Base-by-base conservation (phyloP, 2,329 filamentous ascomycete genomes). In the Colletotrichum godetiae region DNA sequence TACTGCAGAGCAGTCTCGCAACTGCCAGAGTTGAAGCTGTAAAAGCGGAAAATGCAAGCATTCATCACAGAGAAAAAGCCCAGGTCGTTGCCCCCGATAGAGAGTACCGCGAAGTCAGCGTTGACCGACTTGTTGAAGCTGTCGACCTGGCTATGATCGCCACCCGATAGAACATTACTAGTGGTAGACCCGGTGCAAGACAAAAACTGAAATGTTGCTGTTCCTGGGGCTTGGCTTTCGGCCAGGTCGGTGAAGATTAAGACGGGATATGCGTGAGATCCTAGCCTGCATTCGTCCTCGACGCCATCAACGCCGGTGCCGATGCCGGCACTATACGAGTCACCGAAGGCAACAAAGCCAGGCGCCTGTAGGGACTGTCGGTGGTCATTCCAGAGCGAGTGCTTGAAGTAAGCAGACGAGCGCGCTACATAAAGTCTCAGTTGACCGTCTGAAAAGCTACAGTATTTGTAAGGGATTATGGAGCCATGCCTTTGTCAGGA, bases 61-160 rank as follows among this genome's bases (percentile, higher is more conserved):
- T 87, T 87, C 78, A 87, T 85, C 24, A 87, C 84, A 49, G 84
- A 82, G 74, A 86, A 87, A 79, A 87, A 87, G 74, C 85, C 86
- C 10, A 87, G 80, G 75, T 87, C 86, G 77, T 87, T 87, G 19
- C 86, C 85, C 59, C 85, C 86, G 37, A 87, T 80, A n/a, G 85
- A 86, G 6, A 87, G 79, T 0, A 86, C 81, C 3, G 84, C 84
- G 73, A 87, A 86, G 76, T 85, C 83, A 27, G 79, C 76, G 1
- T 81, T 81, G 1, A 78, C 73, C 10, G 82, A 81, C 5, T 77
- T 78, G 76, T 86, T 83, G 76, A 87, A 80, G 15, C 73, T 72
- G 72, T 86, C 85, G 67, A 87, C 79, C 78, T 87, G 86, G 74
- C 84, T 84, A 31, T 75, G 73, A 19, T 79, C 77, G 37, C 80